phyloP scores from a whole-genome alignment of 805 yeast species.

The Cyberlindnera xishuangbannaensis region DNA sequence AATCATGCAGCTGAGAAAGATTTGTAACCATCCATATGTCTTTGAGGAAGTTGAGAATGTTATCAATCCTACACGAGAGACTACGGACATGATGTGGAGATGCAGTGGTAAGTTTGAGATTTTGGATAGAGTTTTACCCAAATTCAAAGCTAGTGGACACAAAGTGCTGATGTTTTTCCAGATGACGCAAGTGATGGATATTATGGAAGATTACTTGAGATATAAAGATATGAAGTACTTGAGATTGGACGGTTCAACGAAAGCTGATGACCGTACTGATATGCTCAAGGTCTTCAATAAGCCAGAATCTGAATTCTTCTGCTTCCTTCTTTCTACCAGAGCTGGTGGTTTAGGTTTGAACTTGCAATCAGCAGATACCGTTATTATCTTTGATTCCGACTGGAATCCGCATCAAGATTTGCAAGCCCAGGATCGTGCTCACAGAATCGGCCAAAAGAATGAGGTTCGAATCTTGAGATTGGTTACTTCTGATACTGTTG shows the following conservation, averaged over 20 bases:
- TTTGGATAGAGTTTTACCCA: conserved; percentile 68
- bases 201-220: conserved; percentile 79
- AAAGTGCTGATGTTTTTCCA: conserved; percentile 79
- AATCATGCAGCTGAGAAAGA: conserved; percentile 79
- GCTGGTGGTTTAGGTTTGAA: conserved; percentile 88
- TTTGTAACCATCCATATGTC: conserved; percentile 84
- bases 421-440: conserved; percentile 88
- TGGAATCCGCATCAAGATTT: conserved; percentile 93
- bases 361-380: conserved; percentile 84
- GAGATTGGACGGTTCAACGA: conserved; percentile 78
- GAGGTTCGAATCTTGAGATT: conserved; percentile 78
- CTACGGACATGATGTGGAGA: conserved; percentile 69
- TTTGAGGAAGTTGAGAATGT: conserved; percentile 76
- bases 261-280: conserved; percentile 76
- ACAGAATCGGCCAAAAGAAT: conserved; percentile 84
- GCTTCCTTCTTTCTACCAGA: conserved; percentile 74
- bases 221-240: conserved; percentile 60
- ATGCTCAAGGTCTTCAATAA: conserved; percentile 72
- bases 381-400: conserved; percentile 79
- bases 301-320: conserved; percentile 70
- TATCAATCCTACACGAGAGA: conserved; percentile 54
- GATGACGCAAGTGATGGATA: conserved; percentile 88
- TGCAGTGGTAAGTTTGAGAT: conserved; percentile 77
- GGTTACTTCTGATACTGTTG: conserved; percentile 77
- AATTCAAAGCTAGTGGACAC: conserved; percentile 68